Conservation (phyloP, 805 yeast species). For the Debaryomyces maramus region DNA sequence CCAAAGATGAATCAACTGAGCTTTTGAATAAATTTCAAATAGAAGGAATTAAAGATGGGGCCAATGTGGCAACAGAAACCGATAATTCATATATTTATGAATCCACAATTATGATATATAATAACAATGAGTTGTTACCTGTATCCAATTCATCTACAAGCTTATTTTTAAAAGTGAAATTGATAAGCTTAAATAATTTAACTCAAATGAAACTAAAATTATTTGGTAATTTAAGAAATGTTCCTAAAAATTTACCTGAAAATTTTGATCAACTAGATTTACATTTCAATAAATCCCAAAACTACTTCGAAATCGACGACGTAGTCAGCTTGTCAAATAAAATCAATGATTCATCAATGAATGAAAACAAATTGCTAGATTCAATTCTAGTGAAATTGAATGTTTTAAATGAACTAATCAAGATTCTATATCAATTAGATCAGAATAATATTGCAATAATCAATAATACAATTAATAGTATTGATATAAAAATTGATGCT, state of each 20-base stretch:
- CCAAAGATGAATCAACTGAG: constrained; percentile 7
- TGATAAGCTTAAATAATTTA: constrained; percentile 18
- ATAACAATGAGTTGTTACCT: constrained; percentile 32
- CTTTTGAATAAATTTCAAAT: constrained; percentile 20
- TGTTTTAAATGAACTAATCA: constrained; percentile 32
- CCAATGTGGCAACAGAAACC: not conserved
- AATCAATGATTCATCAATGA: constrained; percentile 15
- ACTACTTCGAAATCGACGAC: constrained; percentile 30
- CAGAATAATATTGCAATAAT: constrained; percentile 26
- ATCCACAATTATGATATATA: constrained; percentile 23
- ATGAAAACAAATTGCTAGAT: constrained; percentile 19
- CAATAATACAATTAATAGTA: constrained; percentile 26
- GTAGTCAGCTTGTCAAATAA: constrained; percentile 25
- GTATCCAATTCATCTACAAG: constrained; percentile 33
- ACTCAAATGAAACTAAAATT: constrained; percentile 27
- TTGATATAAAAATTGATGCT: constrained; percentile 31
- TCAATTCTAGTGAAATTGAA: constrained; percentile 29
- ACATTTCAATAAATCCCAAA: constrained; percentile 18
- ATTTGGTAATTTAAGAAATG: constrained; percentile 27
- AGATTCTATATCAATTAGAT: constrained; percentile 33
- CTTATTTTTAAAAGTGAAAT: constrained; percentile 30
- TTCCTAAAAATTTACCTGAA: constrained; percentile 19
- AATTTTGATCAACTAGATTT: constrained; percentile 22
- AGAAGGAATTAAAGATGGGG: constrained; percentile 3
- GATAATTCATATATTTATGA: constrained; percentile 18